phyloP scores from a whole-genome alignment of 768 basidiomycete species.

The Mycena epipterygia region DNA sequence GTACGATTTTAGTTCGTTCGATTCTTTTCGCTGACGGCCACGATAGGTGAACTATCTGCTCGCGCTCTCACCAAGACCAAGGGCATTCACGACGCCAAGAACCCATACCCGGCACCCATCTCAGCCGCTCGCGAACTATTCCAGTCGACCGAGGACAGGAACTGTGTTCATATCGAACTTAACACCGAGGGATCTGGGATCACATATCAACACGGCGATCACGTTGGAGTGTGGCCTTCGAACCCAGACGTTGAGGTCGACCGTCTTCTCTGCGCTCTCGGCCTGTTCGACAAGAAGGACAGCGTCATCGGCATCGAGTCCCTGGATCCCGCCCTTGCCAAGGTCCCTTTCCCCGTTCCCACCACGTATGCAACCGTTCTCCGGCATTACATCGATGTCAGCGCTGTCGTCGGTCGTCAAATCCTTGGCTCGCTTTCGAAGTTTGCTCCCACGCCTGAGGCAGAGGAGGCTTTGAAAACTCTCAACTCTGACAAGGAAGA shows the following conservation, averaged over 20 bases:
- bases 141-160: slow-evolving; percentile 76
- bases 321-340: slow-evolving; percentile 97
- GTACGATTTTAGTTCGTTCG: slow-evolving; percentile 37
- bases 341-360: slow-evolving; percentile 98
- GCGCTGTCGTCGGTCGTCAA: slow-evolving; percentile 94
- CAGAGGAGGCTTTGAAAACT: slow-evolving; percentile 78
- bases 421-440: slow-evolving; percentile 89
- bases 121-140: slow-evolving; percentile 87
- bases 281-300: slow-evolving; percentile 85
- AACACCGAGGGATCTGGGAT: slow-evolving; percentile 95
- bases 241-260: slow-evolving; percentile 95
- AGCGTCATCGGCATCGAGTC: slow-evolving; percentile 93
- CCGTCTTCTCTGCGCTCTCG: slow-evolving; percentile 88
- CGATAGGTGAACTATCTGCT: slow-evolving; percentile 91
- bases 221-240: slow-evolving; percentile 96
- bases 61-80: slow-evolving; percentile 93
- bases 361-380: slow-evolving; percentile 95
- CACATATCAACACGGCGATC: slow-evolving; percentile 99
- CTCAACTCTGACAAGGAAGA: slow-evolving; percentile 91
- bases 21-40: slow-evolving; percentile 29
- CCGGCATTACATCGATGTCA: slow-evolving; percentile 97
- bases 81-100: slow-evolving; percentile 98
- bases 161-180: slow-evolving; percentile 96
- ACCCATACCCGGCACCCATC: slow-evolving; percentile 93
- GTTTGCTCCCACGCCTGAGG: slow-evolving; percentile 87